These are phyloP conservation scores for Gyromitra esculenta DNA, from an alignment of 2,329 filamentous ascomycete genomes.

Conservation along the genomic window DNA sequence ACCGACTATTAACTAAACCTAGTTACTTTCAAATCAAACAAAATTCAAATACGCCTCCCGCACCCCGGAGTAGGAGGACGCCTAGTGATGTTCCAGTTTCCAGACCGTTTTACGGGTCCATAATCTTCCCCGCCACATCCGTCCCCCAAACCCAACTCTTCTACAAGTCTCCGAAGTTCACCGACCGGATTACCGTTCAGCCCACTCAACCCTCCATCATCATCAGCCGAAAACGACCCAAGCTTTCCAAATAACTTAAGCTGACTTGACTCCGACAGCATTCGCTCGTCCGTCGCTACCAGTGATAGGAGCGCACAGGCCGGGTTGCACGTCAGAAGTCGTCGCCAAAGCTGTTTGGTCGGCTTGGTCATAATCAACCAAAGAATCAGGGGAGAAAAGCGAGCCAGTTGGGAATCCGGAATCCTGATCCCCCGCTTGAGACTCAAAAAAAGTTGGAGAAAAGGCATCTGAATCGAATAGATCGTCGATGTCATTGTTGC, in stretches of 20 bases:
- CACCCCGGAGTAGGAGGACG: slow-evolving; percentile 47
- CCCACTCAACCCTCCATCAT: slow-evolving; percentile 32
- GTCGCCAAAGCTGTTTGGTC: slow-evolving; percentile 51
- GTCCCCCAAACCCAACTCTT: slow-evolving; percentile 41
- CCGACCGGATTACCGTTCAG: slow-evolving; percentile 38
- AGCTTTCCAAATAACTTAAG: slow-evolving; percentile 46
- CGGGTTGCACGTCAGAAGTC: slow-evolving; percentile 53
- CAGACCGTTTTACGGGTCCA: slow-evolving; percentile 46
- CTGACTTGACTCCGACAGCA: slow-evolving; percentile 48
- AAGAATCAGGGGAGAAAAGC: slow-evolving; percentile 52
- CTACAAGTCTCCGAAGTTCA: slow-evolving; percentile 46
- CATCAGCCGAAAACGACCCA: slow-evolving; percentile 38
- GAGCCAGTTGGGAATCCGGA: slow-evolving; percentile 52
- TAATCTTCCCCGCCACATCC: slow-evolving; percentile 44
- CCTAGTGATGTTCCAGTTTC: slow-evolving; percentile 46
- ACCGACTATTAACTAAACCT: slow-evolving; percentile 46
- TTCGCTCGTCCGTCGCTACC: slow-evolving; percentile 51
- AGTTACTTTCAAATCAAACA: slow-evolving; percentile 20
- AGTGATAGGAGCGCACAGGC: slow-evolving; percentile 53
- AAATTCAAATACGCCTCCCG: slow-evolving; percentile 44
- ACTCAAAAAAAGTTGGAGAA: slow-evolving; percentile 53
- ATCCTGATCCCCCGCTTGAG: slow-evolving; percentile 51
- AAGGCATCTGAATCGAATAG: slow-evolving; percentile 53
- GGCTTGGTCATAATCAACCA: slow-evolving; percentile 53
- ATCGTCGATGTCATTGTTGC: slow-evolving; percentile 52